Base-by-base conservation (phyloP, 1,139 yeast species). In the Protomyces gravidus region DNA sequence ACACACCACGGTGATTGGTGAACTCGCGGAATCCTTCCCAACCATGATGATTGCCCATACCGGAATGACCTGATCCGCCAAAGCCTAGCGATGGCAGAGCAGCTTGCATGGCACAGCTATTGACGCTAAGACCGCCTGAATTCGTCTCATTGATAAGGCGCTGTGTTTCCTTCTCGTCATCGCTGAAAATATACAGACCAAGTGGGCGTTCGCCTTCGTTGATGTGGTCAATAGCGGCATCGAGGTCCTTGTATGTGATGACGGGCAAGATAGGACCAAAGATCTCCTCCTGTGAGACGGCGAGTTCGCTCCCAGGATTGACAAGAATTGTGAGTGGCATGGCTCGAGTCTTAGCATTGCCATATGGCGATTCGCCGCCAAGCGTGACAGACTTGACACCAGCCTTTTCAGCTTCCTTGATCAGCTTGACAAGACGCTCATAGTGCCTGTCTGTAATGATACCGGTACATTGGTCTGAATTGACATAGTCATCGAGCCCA, bases 191-290 rank as follows among this genome's bases (percentile, higher is more conserved):
- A 70, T 90, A 89, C 62, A 83, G 76, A 0, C 96, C 95, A 70
- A 90, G 79, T 11, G 97, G 97, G 11, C 90, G 84, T 71, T 89
- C 96, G 68, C 83, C 87, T 19, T 70, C 67, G 23, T 75, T 71
- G 21, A 88, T 80, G 4, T 78, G 68, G 7, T 71, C 72, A 40
- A 87, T 73, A 0, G 83, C 83, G 5, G 72, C 75, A 2, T 68
- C 67, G 62, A 88, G 75, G 60, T 79, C 73, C 1, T 72, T 67
- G 69, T 82, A 86, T 50, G 78, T 73, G 49, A 90, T 64, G 42
- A 90, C 75, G 19, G 97, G 97, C 65, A 90, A 75, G 5, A 90
- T 74, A 5, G 97, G 97, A 1, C 94, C 96, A 72, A 90, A 90
- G 27, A 86, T 72, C 71, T 90, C 97, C 51, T 78, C 81, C 64